These are phyloP conservation scores for Penicillium fuscoglaucum DNA, from an alignment of 2,329 filamentous ascomycete genomes.

Conservation along the genomic window DNA sequence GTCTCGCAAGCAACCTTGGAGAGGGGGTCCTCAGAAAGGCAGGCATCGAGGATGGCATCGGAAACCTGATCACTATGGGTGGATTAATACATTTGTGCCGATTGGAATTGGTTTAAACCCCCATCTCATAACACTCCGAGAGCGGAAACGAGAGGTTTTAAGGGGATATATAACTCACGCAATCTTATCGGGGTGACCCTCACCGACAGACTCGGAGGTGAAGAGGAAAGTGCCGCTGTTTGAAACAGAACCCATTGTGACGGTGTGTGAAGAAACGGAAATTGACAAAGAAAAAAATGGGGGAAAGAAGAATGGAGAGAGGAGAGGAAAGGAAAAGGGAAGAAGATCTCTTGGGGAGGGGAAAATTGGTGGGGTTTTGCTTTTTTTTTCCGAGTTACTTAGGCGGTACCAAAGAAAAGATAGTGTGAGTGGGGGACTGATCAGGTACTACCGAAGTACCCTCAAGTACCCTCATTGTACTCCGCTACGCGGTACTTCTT, in stretches of 20 bases:
- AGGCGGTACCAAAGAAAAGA: slow-evolving; percentile 10
- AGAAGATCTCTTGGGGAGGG: slow-evolving; percentile 21
- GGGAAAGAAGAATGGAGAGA: slow-evolving; percentile 14
- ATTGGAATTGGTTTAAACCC: background rate
- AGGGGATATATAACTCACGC: slow-evolving; percentile 53
- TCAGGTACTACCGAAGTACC: slow-evolving; percentile 11
- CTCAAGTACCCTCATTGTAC: slow-evolving; percentile 9
- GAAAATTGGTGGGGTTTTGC: slow-evolving; percentile 28
- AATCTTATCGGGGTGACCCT: slow-evolving; percentile 95
- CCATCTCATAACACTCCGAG: background rate
- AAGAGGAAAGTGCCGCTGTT: slow-evolving; percentile 74
- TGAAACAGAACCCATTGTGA: slow-evolving; percentile 62
- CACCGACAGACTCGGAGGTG: slow-evolving; percentile 87
- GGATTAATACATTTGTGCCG: slow-evolving; percentile 18
- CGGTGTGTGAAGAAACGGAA: slow-evolving; percentile 19
- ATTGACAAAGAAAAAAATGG: slow-evolving; percentile 22
- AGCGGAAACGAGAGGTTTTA: background rate
- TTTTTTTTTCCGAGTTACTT: slow-evolving; percentile 15
- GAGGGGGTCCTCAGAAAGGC: slow-evolving; percentile 87
- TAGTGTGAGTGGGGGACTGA: slow-evolving; percentile 9
- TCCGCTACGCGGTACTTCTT: slow-evolving; percentile 11
- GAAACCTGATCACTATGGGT: slow-evolving; percentile 80
- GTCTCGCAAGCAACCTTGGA: slow-evolving; percentile 99
- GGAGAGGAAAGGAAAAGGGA: slow-evolving; percentile 34
- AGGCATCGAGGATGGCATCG: slow-evolving; percentile 97